Conservation (phyloP, 2,329 filamentous ascomycete species). For the Triangularia verruculosa region DNA sequence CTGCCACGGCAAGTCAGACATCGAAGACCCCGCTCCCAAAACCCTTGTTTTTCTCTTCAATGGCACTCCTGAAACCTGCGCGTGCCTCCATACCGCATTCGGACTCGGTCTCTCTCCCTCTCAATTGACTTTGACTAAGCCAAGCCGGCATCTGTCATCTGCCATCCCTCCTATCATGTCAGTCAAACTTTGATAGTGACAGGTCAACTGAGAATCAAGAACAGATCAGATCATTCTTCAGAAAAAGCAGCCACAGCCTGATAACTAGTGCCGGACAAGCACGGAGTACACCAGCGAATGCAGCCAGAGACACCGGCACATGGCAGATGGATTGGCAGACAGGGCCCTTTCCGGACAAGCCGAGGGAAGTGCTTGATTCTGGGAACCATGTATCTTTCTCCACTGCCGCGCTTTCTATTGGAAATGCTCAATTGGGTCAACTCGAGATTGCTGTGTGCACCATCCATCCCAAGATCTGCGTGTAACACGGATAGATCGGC, state of each 20-base stretch:
- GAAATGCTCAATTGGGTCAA: neutral
- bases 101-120: neutral
- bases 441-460: too few species aligned
- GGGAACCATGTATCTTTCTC: neutral
- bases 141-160: neutral
- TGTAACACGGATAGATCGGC: neutral
- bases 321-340: neutral
- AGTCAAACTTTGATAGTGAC: neutral
- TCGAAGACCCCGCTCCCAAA: neutral
- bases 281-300: neutral
- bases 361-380: neutral
- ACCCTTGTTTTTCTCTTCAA: neutral
- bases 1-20: neutral
- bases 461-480: neutral
- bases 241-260: neutral
- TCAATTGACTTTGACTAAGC: neutral
- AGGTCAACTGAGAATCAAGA: neutral
- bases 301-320: neutral
- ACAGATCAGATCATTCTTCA: neutral
- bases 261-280: neutral
- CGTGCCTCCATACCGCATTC: neutral
- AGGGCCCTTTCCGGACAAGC: neutral
- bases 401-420: too few species aligned
- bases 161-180: too few species aligned
- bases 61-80: neutral